Percentiles rank a stretch among this genome's conserved stretches.
Evolutionary conservation across 345 rosid genomes (phyloP).

Genomic region (Litchi chinensis): DNA sequence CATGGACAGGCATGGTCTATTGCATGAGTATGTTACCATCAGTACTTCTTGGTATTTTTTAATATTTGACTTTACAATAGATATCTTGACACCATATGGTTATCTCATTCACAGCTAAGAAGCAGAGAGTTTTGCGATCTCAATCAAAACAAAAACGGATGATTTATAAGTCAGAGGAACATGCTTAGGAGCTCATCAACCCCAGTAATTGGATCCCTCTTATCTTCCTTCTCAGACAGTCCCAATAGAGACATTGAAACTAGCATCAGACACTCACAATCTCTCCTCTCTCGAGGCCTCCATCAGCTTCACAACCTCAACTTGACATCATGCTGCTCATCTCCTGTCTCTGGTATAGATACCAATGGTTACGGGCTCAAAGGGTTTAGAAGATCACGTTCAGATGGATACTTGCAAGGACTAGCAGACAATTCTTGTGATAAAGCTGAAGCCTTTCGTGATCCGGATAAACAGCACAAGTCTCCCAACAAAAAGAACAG

Average conservation of each 20-base stretch:
- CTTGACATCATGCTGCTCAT: conserved; percentile 23
- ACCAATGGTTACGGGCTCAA: neutral
- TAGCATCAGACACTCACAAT: neutral
- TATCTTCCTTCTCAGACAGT: conserved; percentile 22
- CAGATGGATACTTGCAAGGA: too few relatives aligned
- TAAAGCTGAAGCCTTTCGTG: conserved; percentile 19
- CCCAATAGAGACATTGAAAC: conserved; percentile 19
- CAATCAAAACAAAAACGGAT: neutral
- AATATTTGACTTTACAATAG: neutral
- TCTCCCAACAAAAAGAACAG: conserved; percentile 2
- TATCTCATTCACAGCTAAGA: conserved; percentile 6
- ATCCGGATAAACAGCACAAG: conserved; percentile 20
- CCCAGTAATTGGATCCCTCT: conserved; percentile 18
- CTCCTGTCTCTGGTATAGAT: conserved; percentile 17
- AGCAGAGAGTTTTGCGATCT: neutral
- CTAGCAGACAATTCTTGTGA: conserved; percentile 21
- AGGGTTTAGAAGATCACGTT: too few relatives aligned
- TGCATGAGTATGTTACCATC: neutral
- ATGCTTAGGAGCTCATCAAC: conserved; percentile 37
- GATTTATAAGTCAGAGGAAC: neutral
- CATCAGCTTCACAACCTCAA: neutral
- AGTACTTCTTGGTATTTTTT: neutral
- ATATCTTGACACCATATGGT: neutral
- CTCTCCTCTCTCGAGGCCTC: neutral
- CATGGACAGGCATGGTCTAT: too few relatives aligned